A percentile compares a stretch with the other conserved stretches of the same genome.
Evolutionary conservation across 2,329 filamentous ascomycete genomes (phyloP).

Genomic region (Fonsecaea pedrosoi): DNA sequence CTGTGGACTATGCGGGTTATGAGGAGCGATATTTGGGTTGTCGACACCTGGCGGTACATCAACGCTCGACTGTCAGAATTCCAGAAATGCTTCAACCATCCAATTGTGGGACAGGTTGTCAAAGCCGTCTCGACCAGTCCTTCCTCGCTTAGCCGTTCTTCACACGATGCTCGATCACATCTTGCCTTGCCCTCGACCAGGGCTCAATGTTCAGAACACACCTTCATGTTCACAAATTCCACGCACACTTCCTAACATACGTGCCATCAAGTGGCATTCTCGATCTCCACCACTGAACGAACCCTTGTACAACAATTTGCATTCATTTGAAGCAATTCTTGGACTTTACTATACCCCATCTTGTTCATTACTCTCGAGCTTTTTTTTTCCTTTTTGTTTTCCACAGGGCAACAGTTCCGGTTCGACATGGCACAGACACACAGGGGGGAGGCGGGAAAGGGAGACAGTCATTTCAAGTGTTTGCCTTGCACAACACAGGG

Average conservation of each 20-base stretch:
- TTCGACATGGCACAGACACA: slow-evolving; percentile 1
- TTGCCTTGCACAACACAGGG: neutral
- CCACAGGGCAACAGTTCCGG: slow-evolving; percentile 2
- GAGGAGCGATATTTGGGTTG: neutral
- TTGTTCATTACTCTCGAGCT: neutral
- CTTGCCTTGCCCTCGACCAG: neutral
- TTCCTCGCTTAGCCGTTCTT: neutral
- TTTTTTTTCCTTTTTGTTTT: neutral
- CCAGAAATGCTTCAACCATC: neutral
- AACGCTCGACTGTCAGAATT: neutral
- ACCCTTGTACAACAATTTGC: slow-evolving; percentile 1
- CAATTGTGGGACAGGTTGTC: neutral
- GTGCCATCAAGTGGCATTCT: neutral
- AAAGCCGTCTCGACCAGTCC: neutral
- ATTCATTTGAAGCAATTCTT: neutral
- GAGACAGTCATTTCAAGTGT: neutral
- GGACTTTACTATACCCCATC: slow-evolving; percentile 7
- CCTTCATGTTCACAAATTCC: neutral
- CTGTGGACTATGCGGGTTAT: neutral
- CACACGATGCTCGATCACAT: neutral
- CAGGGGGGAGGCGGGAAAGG: neutral
- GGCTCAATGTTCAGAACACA: neutral
- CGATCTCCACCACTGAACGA: neutral
- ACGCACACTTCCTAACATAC: neutral
- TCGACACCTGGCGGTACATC: neutral